Percentiles rank a stretch among this genome's conserved stretches.
These are phyloP conservation scores for Rhododendron simsii DNA, from an alignment of 148 eudicot genomes.

Conservation along the genomic window DNA sequence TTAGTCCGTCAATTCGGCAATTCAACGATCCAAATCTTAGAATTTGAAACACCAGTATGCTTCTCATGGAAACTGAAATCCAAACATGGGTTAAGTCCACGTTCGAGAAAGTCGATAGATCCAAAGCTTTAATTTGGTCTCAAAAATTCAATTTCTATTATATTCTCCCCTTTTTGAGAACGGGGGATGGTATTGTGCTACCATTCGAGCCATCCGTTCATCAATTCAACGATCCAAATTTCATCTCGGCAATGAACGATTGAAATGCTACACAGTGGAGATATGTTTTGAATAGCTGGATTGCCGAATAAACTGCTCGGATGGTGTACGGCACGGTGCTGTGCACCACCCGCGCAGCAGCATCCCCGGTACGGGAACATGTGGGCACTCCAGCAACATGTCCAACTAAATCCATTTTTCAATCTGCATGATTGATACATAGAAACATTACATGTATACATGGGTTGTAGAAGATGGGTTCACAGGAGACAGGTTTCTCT, in stretches of 20 bases:
- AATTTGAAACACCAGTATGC: neutral
- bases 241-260: too few species aligned
- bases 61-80: conserved; percentile 8
- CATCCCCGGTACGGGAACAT: conserved; percentile 17
- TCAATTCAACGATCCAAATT: too few species aligned
- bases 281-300: too few species aligned
- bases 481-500: conserved; percentile 12
- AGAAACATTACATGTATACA: neutral
- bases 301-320: too few species aligned
- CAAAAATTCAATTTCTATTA: neutral
- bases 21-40: too few species aligned
- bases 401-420: neutral
- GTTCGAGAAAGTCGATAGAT: conserved; percentile 12
- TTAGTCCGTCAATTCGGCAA: too few species aligned
- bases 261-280: too few species aligned
- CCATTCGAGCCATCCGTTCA: too few species aligned
- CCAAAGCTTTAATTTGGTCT: conserved; percentile 6
- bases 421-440: neutral
- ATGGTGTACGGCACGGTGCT: too few species aligned
- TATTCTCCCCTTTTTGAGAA: neutral
- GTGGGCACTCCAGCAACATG: conserved; percentile 30
- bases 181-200: too few species aligned
- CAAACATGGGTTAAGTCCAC: conserved; percentile 11
- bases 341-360: too few species aligned
- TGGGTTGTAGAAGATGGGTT: conserved; percentile 13